Conservation (phyloP, 2,329 filamentous ascomycete genomes). For the Aspergillus amoenus region DNA sequence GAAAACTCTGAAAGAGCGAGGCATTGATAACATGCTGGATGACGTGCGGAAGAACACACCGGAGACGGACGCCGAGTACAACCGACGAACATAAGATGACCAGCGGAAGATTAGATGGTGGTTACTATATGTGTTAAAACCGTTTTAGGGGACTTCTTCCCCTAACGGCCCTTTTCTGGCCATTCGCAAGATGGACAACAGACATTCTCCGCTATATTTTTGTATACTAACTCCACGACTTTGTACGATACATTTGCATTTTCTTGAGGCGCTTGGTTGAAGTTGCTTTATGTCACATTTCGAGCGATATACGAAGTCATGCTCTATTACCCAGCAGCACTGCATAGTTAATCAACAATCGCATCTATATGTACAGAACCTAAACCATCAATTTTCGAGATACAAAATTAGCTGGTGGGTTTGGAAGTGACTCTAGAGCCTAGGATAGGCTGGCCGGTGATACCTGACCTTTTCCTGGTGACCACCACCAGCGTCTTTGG, state of each 20-base stretch:
- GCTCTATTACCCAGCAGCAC: background rate
- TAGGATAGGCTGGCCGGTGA: background rate
- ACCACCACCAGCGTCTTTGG: background rate
- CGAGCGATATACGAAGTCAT: background rate
- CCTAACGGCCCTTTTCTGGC: too few species aligned
- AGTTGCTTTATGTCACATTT: background rate
- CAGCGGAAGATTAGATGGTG: too few species aligned
- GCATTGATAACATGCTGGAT: slow-evolving; percentile 89
- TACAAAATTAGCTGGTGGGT: background rate
- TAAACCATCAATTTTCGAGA: background rate
- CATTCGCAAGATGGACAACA: background rate
- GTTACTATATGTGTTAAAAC: too few species aligned
- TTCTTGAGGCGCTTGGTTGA: background rate
- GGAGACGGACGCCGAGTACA: slow-evolving; percentile 76
- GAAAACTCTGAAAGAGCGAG: slow-evolving; percentile 82
- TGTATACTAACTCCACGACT: slow-evolving; percentile 3
- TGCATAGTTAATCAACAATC: background rate
- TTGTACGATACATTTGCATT: slow-evolving; percentile 10
- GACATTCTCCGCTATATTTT: background rate
- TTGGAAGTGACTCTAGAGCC: background rate
- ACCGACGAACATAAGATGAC: slow-evolving; percentile 40
- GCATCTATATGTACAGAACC: background rate
- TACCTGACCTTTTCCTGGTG: too few species aligned
- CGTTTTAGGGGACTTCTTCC: too few species aligned
- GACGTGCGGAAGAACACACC: slow-evolving; percentile 87